phyloP scores from a whole-genome alignment of 2,329 filamentous ascomycete genomes.

The Penicillium sp. region DNA sequence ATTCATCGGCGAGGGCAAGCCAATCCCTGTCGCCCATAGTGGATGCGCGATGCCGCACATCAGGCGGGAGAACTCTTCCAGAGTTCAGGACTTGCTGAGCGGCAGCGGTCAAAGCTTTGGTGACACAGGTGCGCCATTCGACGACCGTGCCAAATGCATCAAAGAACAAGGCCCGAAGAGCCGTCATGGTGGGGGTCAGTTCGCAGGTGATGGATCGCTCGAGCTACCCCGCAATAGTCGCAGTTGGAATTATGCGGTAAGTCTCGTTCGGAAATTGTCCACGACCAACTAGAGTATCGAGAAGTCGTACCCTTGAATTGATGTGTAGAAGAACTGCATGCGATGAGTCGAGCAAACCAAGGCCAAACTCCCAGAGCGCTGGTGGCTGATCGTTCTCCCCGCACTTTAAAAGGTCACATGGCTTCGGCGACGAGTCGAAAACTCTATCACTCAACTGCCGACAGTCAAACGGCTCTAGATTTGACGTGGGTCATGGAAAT shows the following conservation, averaged over 20 bases:
- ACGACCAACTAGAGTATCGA: no score
- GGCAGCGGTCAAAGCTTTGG: constrained; percentile 52
- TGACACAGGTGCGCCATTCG: constrained; percentile 68
- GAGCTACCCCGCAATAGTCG: not conserved
- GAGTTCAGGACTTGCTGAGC: constrained; percentile 48
- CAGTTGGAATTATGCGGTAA: not conserved
- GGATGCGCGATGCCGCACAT: constrained; percentile 48
- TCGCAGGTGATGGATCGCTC: not conserved
- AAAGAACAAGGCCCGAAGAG: constrained; percentile 31
- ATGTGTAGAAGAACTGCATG: not conserved
- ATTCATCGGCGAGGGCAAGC: constrained; percentile 63
- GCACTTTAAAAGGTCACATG: not conserved
- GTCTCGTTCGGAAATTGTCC: not conserved
- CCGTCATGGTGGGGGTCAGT: constrained; percentile 20
- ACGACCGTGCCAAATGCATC: constrained; percentile 59
- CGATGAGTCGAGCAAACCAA: constrained; percentile 4
- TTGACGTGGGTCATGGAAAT: not conserved
- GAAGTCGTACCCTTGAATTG: not conserved
- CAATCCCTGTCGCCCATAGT: constrained; percentile 57
- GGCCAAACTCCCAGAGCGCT: not conserved
- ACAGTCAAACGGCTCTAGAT: no score
- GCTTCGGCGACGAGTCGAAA: not conserved
- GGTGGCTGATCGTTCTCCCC: constrained; percentile 13
- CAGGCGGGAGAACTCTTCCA: constrained; percentile 44
- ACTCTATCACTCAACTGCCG: not conserved